Base-by-base conservation (phyloP, 768 basidiomycete species). In the Lactarius sanguifluus region DNA sequence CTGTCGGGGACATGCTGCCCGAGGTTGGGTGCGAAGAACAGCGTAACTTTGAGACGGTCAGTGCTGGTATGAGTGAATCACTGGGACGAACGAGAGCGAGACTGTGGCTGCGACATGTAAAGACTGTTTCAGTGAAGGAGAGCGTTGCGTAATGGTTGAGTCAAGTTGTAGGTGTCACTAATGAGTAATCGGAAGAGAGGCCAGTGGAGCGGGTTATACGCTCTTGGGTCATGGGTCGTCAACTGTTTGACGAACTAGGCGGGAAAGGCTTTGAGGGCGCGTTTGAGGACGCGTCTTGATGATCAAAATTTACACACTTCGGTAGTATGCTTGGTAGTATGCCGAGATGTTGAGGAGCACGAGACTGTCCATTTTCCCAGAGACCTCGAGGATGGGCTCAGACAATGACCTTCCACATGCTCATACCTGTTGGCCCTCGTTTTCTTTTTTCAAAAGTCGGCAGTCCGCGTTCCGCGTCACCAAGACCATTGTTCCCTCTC, bases 281-380 rank as follows among this genome's bases (percentile, higher is more conserved):
- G 6, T 25, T 62, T 54, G 15, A 25, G 62, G 62, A 57, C 43
- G 5, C 34, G 16, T 64, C 45, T 34, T 18, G n/a, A 41, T 52
- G 57, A 38, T 16, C 57, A 59, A 30, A 52, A 30, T 40, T 28
- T 40, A 28, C 45, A 10, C 13, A 16, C 32, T 38, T 50, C 23
- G 36, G 25, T 57, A 38, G 45, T 23, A 38, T 23, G 25, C 45
- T 57, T 38, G 36, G 20, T 47, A 45, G 45, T 16, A 38, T 12
- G 36, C 34, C 45, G 40, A 20, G 3, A 13, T 57, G 16, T 2
- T 47, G 32, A 30, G 32, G n/a, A 36, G 3, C 43, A 40, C n/a
- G 36, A 66, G 9, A 38, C 54, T 16, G 23, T 41, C 50, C 23
- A 25, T 25, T 23, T 16, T 52, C 50, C 23, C 50, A 52, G 25